These are phyloP conservation scores for Lobosporangium transversale DNA, from an alignment of 192 early-diverging fungal species.

Conservation along the genomic window DNA sequence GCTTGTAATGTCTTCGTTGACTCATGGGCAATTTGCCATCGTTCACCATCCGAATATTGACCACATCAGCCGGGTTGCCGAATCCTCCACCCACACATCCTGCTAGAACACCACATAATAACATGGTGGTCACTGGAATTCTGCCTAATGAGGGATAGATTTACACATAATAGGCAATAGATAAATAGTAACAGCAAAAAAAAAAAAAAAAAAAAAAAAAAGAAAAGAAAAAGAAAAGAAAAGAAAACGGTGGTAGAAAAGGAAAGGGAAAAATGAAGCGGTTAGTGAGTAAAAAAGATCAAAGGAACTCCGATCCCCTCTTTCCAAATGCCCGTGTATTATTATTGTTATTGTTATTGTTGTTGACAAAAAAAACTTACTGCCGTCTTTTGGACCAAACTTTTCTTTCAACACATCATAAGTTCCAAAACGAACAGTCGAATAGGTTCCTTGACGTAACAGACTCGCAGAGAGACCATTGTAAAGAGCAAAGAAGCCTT, in stretches of 20 bases:
- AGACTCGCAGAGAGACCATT: constrained; percentile 77
- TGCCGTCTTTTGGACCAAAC: constrained; percentile 58
- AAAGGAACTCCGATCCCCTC: no score
- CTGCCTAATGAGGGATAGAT: constrained; percentile 16
- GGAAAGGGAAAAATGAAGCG: no score
- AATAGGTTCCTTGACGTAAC: constrained; percentile 82
- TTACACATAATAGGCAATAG: not conserved
- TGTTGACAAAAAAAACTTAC: constrained; percentile 34
- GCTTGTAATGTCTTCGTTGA: constrained; percentile 75
- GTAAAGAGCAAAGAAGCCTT: constrained; percentile 77
- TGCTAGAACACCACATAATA: constrained; percentile 56
- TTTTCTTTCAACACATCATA: constrained; percentile 77
- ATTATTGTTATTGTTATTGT: no score
- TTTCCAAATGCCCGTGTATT: no score
- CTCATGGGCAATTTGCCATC: constrained; percentile 74
- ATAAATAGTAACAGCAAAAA: not conserved
- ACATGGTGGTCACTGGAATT: constrained; percentile 53
- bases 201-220: not conserved
- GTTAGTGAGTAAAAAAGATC: no score
- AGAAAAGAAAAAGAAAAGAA: no score
- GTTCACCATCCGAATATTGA: constrained; percentile 85
- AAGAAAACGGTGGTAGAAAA: no score
- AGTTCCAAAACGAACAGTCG: constrained; percentile 80
- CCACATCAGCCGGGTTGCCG: constrained; percentile 85
- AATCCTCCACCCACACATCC: constrained; percentile 71